Conservation (phyloP, 75 land plant genomes). For the Selaginella tamariscina region DNA sequence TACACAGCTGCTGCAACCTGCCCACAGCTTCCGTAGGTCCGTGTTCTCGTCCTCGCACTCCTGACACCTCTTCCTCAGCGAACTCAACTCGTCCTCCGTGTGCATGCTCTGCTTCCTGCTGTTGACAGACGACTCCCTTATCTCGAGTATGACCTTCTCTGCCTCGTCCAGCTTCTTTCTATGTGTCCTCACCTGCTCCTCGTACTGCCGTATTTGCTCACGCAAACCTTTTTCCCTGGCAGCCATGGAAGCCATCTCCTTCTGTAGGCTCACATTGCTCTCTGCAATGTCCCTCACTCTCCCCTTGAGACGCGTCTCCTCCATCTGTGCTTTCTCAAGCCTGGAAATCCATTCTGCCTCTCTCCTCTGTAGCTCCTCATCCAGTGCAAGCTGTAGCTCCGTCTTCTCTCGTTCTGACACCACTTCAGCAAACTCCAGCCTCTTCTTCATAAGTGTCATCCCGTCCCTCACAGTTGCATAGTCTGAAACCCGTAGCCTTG, state of each 20-base stretch:
- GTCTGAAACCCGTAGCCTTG: background rate
- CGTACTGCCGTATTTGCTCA: background rate
- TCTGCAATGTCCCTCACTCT: background rate
- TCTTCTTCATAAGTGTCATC: background rate
- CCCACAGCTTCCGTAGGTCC: background rate
- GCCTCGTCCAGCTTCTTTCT: background rate
- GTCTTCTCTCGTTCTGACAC: background rate
- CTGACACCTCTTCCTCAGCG: background rate
- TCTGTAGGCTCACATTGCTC: background rate
- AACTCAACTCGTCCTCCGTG: background rate
- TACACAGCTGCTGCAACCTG: background rate
- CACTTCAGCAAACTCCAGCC: background rate
- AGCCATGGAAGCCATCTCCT: background rate
- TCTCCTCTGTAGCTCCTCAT: background rate
- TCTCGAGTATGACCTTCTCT: background rate
- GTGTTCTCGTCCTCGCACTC: background rate
- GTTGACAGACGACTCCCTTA: background rate
- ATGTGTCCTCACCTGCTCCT: background rate
- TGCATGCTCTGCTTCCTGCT: background rate
- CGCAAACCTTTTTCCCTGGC: background rate
- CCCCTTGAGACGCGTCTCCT: background rate
- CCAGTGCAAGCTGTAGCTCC: background rate
- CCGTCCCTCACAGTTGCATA: background rate
- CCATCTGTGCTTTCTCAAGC: background rate
- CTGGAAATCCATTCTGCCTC: background rate